Conservation (phyloP, 129 eudicot species). For the Pulicaria dysenterica region DNA sequence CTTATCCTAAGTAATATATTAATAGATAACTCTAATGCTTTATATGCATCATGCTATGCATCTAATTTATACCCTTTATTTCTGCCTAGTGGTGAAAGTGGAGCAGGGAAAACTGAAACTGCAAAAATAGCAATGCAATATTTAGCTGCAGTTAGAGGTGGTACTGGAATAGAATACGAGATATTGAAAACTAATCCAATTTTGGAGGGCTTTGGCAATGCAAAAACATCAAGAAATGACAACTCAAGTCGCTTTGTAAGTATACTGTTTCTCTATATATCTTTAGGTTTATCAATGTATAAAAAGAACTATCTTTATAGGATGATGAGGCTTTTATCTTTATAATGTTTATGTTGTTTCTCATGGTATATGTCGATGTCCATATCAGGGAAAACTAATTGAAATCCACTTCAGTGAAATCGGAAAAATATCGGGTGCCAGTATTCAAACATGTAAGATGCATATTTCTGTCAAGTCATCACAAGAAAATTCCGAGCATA, state of each 20-base stretch:
- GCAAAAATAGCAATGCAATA: conserved; percentile 97
- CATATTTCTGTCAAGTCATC: conserved; percentile 17
- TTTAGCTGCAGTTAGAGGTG: conserved; percentile 94
- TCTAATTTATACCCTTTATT: conserved; percentile 24
- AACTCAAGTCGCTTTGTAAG: conserved; percentile 96
- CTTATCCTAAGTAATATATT: background rate
- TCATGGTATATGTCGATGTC: conserved; percentile 3
- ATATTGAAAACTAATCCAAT: conserved; percentile 82
- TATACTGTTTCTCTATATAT: background rate
- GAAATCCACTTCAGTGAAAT: conserved; percentile 89
- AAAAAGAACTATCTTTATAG: conserved; percentile 14
- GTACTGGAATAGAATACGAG: conserved; percentile 87
- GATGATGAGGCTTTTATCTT: conserved; percentile 17
- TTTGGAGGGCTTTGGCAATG: conserved; percentile 92
- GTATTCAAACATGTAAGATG: conserved; percentile 90
- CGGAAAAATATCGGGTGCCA: conserved; percentile 93
- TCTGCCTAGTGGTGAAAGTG: conserved; percentile 82
- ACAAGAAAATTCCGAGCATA: background rate
- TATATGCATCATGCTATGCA: background rate
- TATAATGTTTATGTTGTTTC: background rate
- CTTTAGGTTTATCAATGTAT: background rate
- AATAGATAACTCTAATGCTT: conserved; percentile 6
- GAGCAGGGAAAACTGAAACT: conserved; percentile 95
- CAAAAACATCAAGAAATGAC: conserved; percentile 80
- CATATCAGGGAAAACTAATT: conserved; percentile 78